Percentiles rank a stretch among this genome's conserved stretches.
Evolutionary conservation across 495 filamentous ascomycete genomes (phyloP).

Genomic region (Xylaria sp.): DNA sequence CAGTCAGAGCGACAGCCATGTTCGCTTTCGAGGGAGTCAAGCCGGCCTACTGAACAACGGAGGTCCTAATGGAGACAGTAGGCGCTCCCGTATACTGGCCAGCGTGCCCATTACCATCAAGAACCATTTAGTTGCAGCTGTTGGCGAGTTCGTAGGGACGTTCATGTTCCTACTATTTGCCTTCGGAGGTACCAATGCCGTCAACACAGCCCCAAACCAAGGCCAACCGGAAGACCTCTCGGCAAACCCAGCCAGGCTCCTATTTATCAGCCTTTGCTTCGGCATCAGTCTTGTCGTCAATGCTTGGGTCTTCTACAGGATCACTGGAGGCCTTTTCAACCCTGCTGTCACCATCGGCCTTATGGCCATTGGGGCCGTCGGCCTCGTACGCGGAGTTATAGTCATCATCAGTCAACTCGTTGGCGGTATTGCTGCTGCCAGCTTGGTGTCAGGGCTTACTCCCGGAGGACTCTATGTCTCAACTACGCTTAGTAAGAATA

Average conservation of each 20-base stretch:
- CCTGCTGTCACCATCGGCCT: slow-evolving; percentile 70
- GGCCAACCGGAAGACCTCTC: slow-evolving; percentile 36
- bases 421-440: slow-evolving; percentile 66
- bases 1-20: neutral
- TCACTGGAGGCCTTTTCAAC: slow-evolving; percentile 83
- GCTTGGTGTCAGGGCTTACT: slow-evolving; percentile 62
- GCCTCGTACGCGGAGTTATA: slow-evolving; percentile 54
- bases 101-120: slow-evolving; percentile 25
- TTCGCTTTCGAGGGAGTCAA: slow-evolving; percentile 12
- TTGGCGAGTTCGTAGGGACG: slow-evolving; percentile 80
- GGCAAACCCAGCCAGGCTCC: slow-evolving; percentile 53
- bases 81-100: neutral
- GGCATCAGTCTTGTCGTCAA: slow-evolving; percentile 80
- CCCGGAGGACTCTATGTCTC: slow-evolving; percentile 67
- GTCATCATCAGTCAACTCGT: slow-evolving; percentile 63
- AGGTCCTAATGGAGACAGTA: neutral
- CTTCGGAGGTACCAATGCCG: slow-evolving; percentile 78
- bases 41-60: neutral
- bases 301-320: slow-evolving; percentile 85
- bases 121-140: slow-evolving; percentile 63
- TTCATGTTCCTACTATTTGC: slow-evolving; percentile 86
- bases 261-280: slow-evolving; percentile 76
- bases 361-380: slow-evolving; percentile 63
- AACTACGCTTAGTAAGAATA: slow-evolving; percentile 63
- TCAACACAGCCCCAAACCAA: slow-evolving; percentile 53